Conservation (phyloP, 441 rosid species). For the Omphalea diandra region DNA sequence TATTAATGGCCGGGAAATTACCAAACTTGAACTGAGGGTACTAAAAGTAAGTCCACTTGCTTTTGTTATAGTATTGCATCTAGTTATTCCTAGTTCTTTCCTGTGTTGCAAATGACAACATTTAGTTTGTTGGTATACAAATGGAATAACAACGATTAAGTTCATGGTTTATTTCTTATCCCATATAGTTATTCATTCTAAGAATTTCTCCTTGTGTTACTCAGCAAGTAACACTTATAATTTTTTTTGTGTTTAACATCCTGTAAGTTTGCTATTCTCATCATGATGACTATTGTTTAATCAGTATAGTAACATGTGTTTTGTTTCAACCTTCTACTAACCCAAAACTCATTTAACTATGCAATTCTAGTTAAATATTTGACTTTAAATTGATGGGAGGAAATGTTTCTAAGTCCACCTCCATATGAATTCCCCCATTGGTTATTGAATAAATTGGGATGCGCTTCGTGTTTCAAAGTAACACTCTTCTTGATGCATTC, state of each 20-base stretch:
- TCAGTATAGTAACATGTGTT: not conserved
- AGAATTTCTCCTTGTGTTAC: not conserved
- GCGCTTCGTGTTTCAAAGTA: not conserved
- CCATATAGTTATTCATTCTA: not conserved
- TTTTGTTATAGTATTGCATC: not conserved
- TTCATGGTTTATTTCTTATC: not conserved
- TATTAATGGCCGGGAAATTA: slow-evolving; percentile 92
- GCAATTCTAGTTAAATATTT: not conserved
- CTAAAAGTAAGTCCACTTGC: slow-evolving; percentile 53
- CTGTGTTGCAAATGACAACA: not conserved
- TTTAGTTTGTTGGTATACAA: not conserved
- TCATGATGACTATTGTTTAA: not conserved
- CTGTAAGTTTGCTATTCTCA: too few species aligned
- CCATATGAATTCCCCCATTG: not conserved
- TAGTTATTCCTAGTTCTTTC: not conserved
- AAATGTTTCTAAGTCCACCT: not conserved
- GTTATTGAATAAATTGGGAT: not conserved
- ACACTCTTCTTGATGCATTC: too few species aligned
- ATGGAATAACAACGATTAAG: not conserved
- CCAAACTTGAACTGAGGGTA: slow-evolving; percentile 81
- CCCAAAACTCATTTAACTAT: not conserved
- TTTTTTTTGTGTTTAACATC: too few species aligned
- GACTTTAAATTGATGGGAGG: not conserved
- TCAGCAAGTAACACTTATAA: too few species aligned
- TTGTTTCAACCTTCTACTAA: slow-evolving; percentile 1